phyloP scores from a whole-genome alignment of 441 rosid species.

The Adansonia madagascariensis region DNA sequence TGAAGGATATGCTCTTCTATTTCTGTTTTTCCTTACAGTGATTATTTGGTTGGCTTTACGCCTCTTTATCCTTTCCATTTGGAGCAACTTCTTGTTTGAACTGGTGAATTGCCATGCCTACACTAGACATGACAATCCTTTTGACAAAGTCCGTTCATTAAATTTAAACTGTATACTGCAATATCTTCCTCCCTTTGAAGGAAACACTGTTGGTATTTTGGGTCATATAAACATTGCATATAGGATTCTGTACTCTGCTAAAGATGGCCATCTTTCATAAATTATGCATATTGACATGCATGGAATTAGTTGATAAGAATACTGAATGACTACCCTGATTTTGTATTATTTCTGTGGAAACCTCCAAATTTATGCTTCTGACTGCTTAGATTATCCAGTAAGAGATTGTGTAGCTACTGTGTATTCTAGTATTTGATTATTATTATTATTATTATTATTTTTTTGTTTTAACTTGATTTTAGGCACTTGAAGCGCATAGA shows the following conservation, averaged over 20 bases:
- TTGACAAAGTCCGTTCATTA: neutral
- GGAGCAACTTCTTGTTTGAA: conserved; percentile 13
- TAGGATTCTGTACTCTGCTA: conserved; percentile 1
- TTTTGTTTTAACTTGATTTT: conserved; percentile 25
- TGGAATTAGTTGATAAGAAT: conserved; percentile 11
- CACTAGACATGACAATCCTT: neutral
- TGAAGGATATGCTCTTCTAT: neutral
- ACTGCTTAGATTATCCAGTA: neutral
- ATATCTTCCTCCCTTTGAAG: conserved; percentile 12
- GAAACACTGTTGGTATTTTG: neutral
- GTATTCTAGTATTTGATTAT: conserved; percentile 16
- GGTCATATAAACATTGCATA: neutral
- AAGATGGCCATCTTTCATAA: neutral
- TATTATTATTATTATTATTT: neutral
- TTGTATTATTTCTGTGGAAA: neutral
- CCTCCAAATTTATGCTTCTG: neutral
- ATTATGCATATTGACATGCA: neutral
- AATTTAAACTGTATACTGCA: neutral
- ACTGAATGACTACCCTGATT: neutral
- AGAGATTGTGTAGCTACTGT: conserved; percentile 5
- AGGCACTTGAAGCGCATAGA: conserved; percentile 97
- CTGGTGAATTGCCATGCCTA: conserved; percentile 16
- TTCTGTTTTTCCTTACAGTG: neutral
- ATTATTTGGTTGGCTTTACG: neutral
- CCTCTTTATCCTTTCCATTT: conserved; percentile 5